Evolutionary conservation across 2,329 filamentous ascomycete species (phyloP).

Genomic region (Penicillium brasilianum): DNA sequence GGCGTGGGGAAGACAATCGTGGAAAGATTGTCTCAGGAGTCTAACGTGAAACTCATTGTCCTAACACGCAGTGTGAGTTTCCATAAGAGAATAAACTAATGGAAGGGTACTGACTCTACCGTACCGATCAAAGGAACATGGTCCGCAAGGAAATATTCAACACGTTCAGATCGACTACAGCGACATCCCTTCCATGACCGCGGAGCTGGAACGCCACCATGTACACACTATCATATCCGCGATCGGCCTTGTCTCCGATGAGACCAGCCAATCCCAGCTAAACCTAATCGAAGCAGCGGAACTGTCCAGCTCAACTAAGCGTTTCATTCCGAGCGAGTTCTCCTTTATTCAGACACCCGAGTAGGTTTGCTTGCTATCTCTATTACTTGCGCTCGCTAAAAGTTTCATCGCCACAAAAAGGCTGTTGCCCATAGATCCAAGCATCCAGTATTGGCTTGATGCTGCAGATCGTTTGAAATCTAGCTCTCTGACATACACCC

Average conservation of each 20-base stretch:
- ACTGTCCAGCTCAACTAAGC: slow-evolving; percentile 42
- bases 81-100: background rate
- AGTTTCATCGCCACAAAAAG: slow-evolving; percentile 14
- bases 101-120: background rate
- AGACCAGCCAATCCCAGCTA: slow-evolving; percentile 42
- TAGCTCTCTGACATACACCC: slow-evolving; percentile 46
- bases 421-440: slow-evolving; percentile 36
- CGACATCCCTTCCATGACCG: slow-evolving; percentile 35
- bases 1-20: slow-evolving; percentile 54
- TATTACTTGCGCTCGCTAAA: background rate
- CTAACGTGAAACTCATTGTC: slow-evolving; percentile 48
- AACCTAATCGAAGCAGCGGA: slow-evolving; percentile 54
- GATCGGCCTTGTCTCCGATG: slow-evolving; percentile 40
- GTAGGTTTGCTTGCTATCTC: slow-evolving; percentile 28
- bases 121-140: background rate
- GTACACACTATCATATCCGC: slow-evolving; percentile 54
- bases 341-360: slow-evolving; percentile 41
- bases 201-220: slow-evolving; percentile 43
- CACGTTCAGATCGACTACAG: slow-evolving; percentile 42
- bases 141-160: slow-evolving; percentile 14
- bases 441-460: slow-evolving; percentile 38
- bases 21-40: slow-evolving; percentile 45
- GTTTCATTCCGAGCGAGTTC: slow-evolving; percentile 54
- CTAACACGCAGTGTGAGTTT: slow-evolving; percentile 48
- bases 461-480: slow-evolving; percentile 37